A percentile compares a stretch with the other conserved stretches of the same genome.
Evolutionary conservation across 139 green algal genomes (phyloP).

Genomic region (Tetraselmis chui): DNA sequence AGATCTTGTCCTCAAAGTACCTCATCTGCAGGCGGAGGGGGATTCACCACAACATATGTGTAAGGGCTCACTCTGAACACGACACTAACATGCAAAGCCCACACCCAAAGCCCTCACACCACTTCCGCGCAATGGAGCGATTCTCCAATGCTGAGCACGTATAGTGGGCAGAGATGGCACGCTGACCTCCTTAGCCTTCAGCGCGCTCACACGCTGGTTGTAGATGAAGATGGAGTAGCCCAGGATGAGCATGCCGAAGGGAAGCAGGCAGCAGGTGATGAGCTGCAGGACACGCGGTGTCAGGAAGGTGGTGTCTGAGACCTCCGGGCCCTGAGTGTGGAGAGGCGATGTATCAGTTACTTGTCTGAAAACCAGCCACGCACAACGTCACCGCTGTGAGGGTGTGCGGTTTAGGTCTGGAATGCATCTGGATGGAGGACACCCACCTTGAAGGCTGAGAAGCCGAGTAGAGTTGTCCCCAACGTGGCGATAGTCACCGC

Average conservation of each 20-base stretch:
- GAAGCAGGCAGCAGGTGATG: neutral
- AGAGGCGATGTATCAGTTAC: no score
- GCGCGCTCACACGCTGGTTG: neutral
- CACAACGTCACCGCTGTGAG: no score
- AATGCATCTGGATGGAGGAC: no score
- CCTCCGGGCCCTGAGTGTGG: neutral
- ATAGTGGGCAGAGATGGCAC: neutral
- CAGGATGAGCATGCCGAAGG: neutral
- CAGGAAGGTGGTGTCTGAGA: neutral
- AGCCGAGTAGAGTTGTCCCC: conserved; percentile 60
- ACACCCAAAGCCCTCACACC: no score
- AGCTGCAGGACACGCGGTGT: neutral
- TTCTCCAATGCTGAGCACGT: neutral
- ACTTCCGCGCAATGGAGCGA: no score
- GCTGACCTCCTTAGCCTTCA: neutral
- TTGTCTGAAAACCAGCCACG: no score
- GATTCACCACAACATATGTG: no score
- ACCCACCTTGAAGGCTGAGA: neutral
- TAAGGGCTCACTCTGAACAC: no score
- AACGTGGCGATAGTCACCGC: conserved; percentile 81
- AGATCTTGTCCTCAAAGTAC: neutral
- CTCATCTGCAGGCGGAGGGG: neutral
- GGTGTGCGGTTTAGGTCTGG: no score
- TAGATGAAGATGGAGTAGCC: neutral
- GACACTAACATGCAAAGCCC: no score